Evolutionary conservation across 768 basidiomycete species (phyloP).

Genomic region (Tricholoma sp.): DNA sequence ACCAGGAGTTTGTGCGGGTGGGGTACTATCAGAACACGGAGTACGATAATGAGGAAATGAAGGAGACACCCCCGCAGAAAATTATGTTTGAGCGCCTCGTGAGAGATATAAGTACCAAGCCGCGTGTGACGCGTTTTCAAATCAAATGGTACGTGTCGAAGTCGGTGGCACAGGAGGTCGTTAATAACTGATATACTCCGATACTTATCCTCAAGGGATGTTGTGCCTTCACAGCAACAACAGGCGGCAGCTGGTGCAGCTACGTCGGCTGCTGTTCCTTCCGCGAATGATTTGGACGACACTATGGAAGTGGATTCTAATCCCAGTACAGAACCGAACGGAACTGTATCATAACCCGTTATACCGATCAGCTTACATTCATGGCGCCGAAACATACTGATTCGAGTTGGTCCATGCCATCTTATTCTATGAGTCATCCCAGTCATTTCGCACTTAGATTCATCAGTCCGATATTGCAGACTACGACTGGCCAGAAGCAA

Average conservation of each 20-base stretch:
- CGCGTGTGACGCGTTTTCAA: slow-evolving; percentile 89
- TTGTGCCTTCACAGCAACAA: slow-evolving; percentile 44
- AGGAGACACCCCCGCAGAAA: slow-evolving; percentile 57
- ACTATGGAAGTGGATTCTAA: slow-evolving; percentile 22
- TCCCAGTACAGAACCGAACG: slow-evolving; percentile 13
- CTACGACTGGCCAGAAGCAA: background rate
- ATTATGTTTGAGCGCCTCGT: slow-evolving; percentile 78
- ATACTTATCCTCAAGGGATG: slow-evolving; percentile 52
- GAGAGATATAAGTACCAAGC: slow-evolving; percentile 86
- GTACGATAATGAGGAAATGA: slow-evolving; percentile 94
- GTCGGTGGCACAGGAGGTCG: background rate
- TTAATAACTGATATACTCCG: background rate
- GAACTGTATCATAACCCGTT: slow-evolving; percentile 17
- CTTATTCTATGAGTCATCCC: background rate
- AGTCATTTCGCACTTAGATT: background rate
- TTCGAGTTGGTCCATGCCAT: background rate
- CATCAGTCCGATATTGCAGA: background rate
- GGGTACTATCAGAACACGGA: slow-evolving; percentile 99
- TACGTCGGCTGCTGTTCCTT: slow-evolving; percentile 68
- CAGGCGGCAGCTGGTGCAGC: slow-evolving; percentile 52
- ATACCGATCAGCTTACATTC: background rate
- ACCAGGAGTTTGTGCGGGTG: slow-evolving; percentile 98
- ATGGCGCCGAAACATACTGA: background rate
- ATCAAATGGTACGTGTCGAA: slow-evolving; percentile 65
- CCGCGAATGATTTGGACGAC: slow-evolving; percentile 60